Evolutionary conservation across 2,329 filamentous ascomycete genomes (phyloP).

Genomic region (Sporothrix pallida): DNA sequence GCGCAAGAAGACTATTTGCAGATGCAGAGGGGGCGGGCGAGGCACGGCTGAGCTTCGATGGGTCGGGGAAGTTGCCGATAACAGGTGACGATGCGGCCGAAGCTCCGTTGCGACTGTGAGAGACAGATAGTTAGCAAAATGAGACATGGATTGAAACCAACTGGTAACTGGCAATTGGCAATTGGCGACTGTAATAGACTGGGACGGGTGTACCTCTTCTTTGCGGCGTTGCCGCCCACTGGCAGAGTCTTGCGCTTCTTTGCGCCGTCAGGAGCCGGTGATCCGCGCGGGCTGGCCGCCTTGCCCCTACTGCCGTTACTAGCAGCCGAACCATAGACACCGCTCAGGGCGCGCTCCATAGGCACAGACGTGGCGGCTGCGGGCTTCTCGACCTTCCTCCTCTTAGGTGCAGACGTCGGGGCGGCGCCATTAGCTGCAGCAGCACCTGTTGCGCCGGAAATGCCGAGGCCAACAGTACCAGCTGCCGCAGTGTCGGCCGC

Average conservation of each 20-base stretch:
- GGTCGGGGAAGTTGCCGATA: slow-evolving; percentile 70
- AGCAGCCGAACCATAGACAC: slow-evolving; percentile 51
- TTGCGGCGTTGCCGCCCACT: slow-evolving; percentile 70
- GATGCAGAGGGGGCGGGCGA: slow-evolving; percentile 60
- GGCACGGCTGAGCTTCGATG: slow-evolving; percentile 54
- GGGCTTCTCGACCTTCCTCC: slow-evolving; percentile 79
- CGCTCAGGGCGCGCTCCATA: slow-evolving; percentile 73
- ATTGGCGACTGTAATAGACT: background rate
- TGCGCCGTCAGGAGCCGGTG: slow-evolving; percentile 67
- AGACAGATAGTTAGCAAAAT: slow-evolving; percentile 13
- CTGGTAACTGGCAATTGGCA: too few relatives aligned
- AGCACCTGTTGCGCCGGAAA: slow-evolving; percentile 58
- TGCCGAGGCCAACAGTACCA: slow-evolving; percentile 64
- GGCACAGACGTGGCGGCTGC: slow-evolving; percentile 52
- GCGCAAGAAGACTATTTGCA: slow-evolving; percentile 13
- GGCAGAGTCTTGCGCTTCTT: slow-evolving; percentile 73
- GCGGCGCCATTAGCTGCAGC: slow-evolving; percentile 55
- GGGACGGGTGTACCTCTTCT: slow-evolving; percentile 69
- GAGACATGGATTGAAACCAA: slow-evolving; percentile 43
- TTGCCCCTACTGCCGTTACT: slow-evolving; percentile 61
- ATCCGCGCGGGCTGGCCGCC: slow-evolving; percentile 70
- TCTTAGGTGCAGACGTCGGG: slow-evolving; percentile 63
- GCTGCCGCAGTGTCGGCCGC: slow-evolving; percentile 39
- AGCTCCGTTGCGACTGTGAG: slow-evolving; percentile 49
- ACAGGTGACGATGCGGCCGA: slow-evolving; percentile 78